Evolutionary conservation across 345 rosid species (phyloP), one percentile per base, ranked within the genome.

Genomic region (Tarenaya hassleriana): DNA sequence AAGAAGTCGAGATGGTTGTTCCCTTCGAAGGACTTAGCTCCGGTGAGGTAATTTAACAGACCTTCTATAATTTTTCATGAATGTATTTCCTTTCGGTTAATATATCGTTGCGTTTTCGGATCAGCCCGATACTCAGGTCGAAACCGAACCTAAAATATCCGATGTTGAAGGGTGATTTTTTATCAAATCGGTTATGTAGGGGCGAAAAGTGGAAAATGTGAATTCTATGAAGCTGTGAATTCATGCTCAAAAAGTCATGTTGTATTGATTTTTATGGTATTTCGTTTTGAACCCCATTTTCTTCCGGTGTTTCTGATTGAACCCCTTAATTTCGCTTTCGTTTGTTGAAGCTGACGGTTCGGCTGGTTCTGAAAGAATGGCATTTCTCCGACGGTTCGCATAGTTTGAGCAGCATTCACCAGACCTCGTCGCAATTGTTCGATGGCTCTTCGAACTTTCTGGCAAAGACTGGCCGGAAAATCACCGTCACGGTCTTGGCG

Each of bases 311-410:
- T 34, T n/a, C 10, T 13, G 11, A 13, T 52, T 13, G 52, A 27
- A 34, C 15, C 5, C 7, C 11, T 47, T n/a, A 0, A 17, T 18
- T 17, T 55, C n/a, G n/a, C 27, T 11, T 16, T 43, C 1, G 44
- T 35, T 43, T 62, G 60, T 47, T 67, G 49, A 77, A 91, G 98
- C 73, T 92, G 74, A 76, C 77, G 0, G 90, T 92, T 34, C 71
- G 60, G 78, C 79, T 92, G 52, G 73, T 88, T 41, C 18, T 92
- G 50, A 88, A 92, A 70, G 98, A 88, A 61, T 92, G 98, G 98
- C 96, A 83, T 70, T 92, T 83, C 72, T 79, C 98, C 24, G 96
- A 83, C 19, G 94, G 98, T 34, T 82, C 96, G 16, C 83, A 79
- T 69, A 83, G 77, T 70, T 67, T 69, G 64, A 77, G 69, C 69